phyloP scores from a whole-genome alignment of 2,329 filamentous ascomycete genomes.

The Keithomyces neogunnii region DNA sequence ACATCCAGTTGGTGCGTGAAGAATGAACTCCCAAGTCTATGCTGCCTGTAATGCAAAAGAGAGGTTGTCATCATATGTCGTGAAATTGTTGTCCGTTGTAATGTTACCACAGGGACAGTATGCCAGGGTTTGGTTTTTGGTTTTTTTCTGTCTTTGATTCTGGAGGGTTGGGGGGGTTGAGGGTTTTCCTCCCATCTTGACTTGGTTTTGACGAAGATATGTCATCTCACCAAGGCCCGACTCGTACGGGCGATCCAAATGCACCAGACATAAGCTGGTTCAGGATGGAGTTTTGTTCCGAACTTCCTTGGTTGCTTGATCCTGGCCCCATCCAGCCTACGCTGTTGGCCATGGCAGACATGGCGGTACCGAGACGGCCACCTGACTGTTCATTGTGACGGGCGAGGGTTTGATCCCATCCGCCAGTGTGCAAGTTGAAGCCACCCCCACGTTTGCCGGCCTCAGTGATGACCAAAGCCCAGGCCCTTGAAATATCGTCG shows the following conservation, averaged over 20 bases:
- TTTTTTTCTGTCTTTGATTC: not conserved
- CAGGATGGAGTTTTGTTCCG: slow-evolving; percentile 48
- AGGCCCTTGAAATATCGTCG: slow-evolving; percentile 89
- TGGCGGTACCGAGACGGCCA: slow-evolving; percentile 71
- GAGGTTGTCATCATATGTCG: slow-evolving; percentile 23
- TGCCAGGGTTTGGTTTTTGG: not conserved
- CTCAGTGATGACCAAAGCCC: slow-evolving; percentile 85
- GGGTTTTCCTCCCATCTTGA: too few relatives aligned
- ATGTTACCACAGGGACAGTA: slow-evolving; percentile 10
- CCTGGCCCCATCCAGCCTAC: slow-evolving; percentile 67
- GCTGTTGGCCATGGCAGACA: slow-evolving; percentile 65
- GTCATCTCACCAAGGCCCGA: slow-evolving; percentile 48
- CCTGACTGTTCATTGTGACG: slow-evolving; percentile 84
- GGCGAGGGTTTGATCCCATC: slow-evolving; percentile 81
- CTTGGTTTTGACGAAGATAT: too few relatives aligned
- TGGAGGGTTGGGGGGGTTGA: not conserved
- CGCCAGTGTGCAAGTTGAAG: slow-evolving; percentile 78
- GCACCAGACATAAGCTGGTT: slow-evolving; percentile 54
- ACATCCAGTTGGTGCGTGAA: slow-evolving; percentile 20
- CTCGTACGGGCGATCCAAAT: slow-evolving; percentile 51
- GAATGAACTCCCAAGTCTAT: slow-evolving; percentile 26
- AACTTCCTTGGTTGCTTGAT: slow-evolving; percentile 13
- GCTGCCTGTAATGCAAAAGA: slow-evolving; percentile 24
- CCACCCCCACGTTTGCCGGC: slow-evolving; percentile 85
- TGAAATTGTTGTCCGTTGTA: slow-evolving; percentile 12